phyloP scores from a whole-genome alignment of 257 asterid genomes.

The Agastache rugosa region DNA sequence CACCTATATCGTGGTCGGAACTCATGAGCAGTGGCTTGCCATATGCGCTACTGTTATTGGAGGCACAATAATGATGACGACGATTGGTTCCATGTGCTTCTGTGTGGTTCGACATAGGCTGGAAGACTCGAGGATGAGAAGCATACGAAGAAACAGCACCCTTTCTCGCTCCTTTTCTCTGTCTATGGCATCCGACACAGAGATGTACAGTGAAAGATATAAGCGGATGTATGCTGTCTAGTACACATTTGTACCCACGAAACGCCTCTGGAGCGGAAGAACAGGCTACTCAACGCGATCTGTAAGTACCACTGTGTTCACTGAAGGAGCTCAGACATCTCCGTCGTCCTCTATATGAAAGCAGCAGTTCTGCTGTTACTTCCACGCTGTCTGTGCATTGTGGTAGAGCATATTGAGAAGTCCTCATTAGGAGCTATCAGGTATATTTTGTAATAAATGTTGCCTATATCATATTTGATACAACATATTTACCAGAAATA shows the following conservation, averaged over 20 bases:
- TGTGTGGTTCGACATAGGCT: slow-evolving; percentile 83
- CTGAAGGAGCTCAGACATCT: slow-evolving; percentile 23
- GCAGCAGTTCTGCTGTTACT: neutral
- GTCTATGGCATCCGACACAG: slow-evolving; percentile 73
- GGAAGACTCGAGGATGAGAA: slow-evolving; percentile 87
- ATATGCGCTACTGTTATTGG: slow-evolving; percentile 78
- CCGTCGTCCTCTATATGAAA: neutral
- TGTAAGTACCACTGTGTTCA: neutral
- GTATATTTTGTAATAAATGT: slow-evolving; percentile 32
- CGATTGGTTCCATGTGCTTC: slow-evolving; percentile 92
- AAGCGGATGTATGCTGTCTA: slow-evolving; percentile 91
- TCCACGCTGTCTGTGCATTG: slow-evolving; percentile 14
- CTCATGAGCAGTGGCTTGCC: slow-evolving; percentile 81
- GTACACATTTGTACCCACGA: neutral
- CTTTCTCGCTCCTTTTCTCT: slow-evolving; percentile 75
- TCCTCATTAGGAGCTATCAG: slow-evolving; percentile 20
- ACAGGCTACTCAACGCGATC: neutral
- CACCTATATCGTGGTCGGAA: slow-evolving; percentile 82
- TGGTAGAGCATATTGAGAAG: slow-evolving; percentile 28
- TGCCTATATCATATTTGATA: slow-evolving; percentile 37
- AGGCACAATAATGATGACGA: slow-evolving; percentile 73
- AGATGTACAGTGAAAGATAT: slow-evolving; percentile 67
- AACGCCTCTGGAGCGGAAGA: neutral
- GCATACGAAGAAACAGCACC: slow-evolving; percentile 54
- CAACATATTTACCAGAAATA: slow-evolving; percentile 13